A percentile compares a stretch with the other conserved stretches of the same genome.
phyloP scores from a whole-genome alignment of 306 rosid species.

The Malus fusca region DNA sequence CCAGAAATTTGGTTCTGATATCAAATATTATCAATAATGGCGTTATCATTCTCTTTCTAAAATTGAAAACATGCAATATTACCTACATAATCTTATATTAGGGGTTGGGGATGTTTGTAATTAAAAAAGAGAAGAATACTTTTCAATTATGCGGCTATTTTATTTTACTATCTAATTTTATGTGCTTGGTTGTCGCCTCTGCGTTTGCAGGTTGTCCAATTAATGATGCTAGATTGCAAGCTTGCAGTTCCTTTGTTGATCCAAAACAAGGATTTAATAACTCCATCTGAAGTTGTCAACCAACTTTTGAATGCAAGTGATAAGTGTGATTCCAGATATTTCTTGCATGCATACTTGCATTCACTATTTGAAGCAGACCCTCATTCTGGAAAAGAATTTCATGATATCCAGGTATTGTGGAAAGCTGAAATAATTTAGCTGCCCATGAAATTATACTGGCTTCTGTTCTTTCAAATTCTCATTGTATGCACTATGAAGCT shows the following conservation, averaged over 20 bases:
- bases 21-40: background rate
- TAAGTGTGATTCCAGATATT: conserved; percentile 57
- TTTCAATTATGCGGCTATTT: conserved; percentile 1
- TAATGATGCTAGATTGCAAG: conserved; percentile 92
- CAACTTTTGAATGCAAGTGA: conserved; percentile 56
- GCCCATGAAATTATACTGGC: background rate
- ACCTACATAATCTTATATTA: background rate
- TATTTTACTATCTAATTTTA: background rate
- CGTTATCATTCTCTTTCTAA: background rate
- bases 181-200: conserved; percentile 18
- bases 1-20: background rate
- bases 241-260: conserved; percentile 73
- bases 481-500: background rate
- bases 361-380: conserved; percentile 85
- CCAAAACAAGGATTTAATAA: conserved; percentile 61
- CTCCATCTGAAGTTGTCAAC: conserved; percentile 71
- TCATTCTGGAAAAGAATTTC: conserved; percentile 88
- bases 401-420: conserved; percentile 84
- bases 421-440: background rate
- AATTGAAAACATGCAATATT: background rate
- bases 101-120: conserved; percentile 12
- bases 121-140: background rate
- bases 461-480: background rate
- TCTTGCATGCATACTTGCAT: conserved; percentile 78
- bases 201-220: conserved; percentile 61